phyloP scores from a whole-genome alignment of 2,329 filamentous ascomycete genomes.

The Plenodomus lindquistii region DNA sequence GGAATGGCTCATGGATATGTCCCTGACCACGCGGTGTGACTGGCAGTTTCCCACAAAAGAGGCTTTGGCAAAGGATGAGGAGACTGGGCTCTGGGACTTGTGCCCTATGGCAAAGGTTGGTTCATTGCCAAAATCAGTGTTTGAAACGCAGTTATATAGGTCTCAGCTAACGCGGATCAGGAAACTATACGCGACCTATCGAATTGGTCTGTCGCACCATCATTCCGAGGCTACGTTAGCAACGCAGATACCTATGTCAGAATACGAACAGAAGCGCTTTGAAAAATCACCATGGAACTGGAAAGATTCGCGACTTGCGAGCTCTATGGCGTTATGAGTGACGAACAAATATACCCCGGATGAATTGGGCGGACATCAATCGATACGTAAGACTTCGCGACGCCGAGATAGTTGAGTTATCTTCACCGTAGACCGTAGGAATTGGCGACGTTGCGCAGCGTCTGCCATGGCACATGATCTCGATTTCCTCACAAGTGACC shows the following conservation, averaged over 20 bases:
- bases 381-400: too few species aligned
- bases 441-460: too few species aligned
- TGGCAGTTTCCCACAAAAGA: conserved; percentile 18
- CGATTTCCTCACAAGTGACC: too few species aligned
- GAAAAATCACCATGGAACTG: too few species aligned
- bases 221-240: conserved; percentile 26
- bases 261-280: conserved; percentile 22
- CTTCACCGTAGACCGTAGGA: too few species aligned
- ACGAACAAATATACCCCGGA: too few species aligned
- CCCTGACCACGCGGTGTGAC: conserved; percentile 18
- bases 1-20: conserved; percentile 31
- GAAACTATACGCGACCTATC: conserved; percentile 14
- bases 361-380: too few species aligned
- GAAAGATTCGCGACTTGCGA: too few species aligned
- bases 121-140: neutral
- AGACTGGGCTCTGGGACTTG: conserved; percentile 20
- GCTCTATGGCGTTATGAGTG: neutral
- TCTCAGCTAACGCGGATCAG: conserved; percentile 1
- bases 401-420: too few species aligned
- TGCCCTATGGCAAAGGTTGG: conserved; percentile 19
- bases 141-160: neutral
- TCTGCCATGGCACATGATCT: too few species aligned
- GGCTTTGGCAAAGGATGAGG: conserved; percentile 9
- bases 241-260: conserved; percentile 30
- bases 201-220: conserved; percentile 27